These are phyloP conservation scores for Trametes coccinea DNA, from an alignment of 768 basidiomycete species.

Conservation along the genomic window DNA sequence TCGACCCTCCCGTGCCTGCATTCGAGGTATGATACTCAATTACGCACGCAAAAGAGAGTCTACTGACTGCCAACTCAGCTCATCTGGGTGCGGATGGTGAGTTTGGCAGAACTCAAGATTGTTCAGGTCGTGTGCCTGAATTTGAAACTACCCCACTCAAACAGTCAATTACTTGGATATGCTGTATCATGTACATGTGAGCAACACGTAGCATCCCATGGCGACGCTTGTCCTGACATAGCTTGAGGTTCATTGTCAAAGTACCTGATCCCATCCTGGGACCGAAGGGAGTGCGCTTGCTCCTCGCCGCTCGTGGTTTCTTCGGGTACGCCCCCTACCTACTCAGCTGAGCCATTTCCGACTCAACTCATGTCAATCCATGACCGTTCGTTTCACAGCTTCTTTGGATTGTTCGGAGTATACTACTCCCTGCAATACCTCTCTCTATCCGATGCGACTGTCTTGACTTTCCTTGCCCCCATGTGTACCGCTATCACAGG, in stretches of 20 bases:
- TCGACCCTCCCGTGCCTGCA: slow-evolving; percentile 59
- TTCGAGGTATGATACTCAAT: slow-evolving; percentile 43
- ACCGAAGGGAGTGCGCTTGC: slow-evolving; percentile 62
- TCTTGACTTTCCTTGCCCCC: slow-evolving; percentile 75
- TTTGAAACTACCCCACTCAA: not conserved
- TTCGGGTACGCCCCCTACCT: slow-evolving; percentile 47
- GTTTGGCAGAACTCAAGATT: slow-evolving; percentile 11
- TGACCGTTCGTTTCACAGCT: slow-evolving; percentile 42
- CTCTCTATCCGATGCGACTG: slow-evolving; percentile 75
- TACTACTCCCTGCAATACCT: slow-evolving; percentile 75
- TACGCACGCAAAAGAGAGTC: too few species aligned
- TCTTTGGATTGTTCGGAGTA: slow-evolving; percentile 68
- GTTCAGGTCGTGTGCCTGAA: not conserved
- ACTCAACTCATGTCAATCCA: not conserved
- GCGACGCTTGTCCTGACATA: too few species aligned
- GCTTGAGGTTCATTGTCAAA: slow-evolving; percentile 41
- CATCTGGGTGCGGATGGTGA: slow-evolving; percentile 60
- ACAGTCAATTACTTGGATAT: slow-evolving; percentile 53
- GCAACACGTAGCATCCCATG: not conserved
- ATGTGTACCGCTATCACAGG: slow-evolving; percentile 63
- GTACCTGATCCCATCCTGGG: slow-evolving; percentile 64
- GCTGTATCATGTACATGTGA: slow-evolving; percentile 53
- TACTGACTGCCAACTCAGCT: slow-evolving; percentile 36
- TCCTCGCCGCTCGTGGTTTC: slow-evolving; percentile 60
- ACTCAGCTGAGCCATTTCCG: not conserved